A percentile compares a stretch with the other conserved stretches of the same genome.
Conservation (phyloP, 345 rosid genomes). For the Bretschneidera sinensis region DNA sequence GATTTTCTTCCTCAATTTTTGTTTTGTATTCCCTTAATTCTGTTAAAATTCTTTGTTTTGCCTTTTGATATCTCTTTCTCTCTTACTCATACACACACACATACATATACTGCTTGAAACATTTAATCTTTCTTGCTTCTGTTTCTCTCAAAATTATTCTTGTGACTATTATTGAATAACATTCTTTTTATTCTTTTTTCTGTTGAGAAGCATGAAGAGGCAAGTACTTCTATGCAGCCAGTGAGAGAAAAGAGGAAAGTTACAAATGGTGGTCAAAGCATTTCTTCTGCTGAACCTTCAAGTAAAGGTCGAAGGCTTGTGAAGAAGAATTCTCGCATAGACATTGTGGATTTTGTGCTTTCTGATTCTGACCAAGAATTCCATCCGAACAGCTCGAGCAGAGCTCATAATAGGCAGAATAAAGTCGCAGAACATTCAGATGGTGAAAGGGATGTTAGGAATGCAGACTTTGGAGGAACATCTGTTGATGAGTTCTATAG, state of each 20-base stretch:
- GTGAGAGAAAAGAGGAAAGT: constrained; percentile 27
- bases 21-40: background rate
- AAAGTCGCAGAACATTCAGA: constrained; percentile 10
- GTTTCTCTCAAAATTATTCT: too few relatives aligned
- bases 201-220: constrained; percentile 17
- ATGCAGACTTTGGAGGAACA: constrained; percentile 35
- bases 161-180: too few relatives aligned
- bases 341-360: constrained; percentile 20
- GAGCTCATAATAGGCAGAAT: constrained; percentile 12
- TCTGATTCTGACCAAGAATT: constrained; percentile 45
- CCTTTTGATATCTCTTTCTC: background rate
- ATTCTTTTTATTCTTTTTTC: background rate
- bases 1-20: background rate
- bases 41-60: too few relatives aligned
- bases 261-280: constrained; percentile 18
- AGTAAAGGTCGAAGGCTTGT: constrained; percentile 40
- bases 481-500: constrained; percentile 20
- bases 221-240: constrained; percentile 7
- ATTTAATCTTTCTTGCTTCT: too few relatives aligned
- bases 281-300: constrained; percentile 34
- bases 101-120: too few relatives aligned
- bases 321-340: constrained; percentile 32
- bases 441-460: constrained; percentile 13
- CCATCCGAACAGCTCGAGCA: constrained; percentile 13
- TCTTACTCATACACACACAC: too few relatives aligned